A percentile compares a stretch with the other conserved stretches of the same genome.
These are phyloP conservation scores for Puccinia polysora DNA, from an alignment of 1,284 basidiomycete species.

Conservation along the genomic window DNA sequence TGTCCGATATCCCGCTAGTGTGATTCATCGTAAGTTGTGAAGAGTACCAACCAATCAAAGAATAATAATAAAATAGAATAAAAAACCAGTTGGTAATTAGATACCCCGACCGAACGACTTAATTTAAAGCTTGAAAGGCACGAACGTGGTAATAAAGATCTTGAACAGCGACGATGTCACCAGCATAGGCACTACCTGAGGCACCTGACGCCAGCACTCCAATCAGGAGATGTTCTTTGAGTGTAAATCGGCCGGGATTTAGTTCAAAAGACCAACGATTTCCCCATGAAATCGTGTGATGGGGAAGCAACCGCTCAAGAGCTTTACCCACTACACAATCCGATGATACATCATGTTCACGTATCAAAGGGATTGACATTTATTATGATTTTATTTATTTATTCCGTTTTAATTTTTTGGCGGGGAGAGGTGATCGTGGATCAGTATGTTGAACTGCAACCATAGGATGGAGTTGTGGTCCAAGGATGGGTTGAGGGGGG, in stretches of 20 bases:
- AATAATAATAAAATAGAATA: constrained; percentile 52
- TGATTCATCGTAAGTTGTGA: constrained; percentile 52
- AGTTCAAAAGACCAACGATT: constrained; percentile 53
- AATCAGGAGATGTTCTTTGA: constrained; percentile 55
- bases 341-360: constrained; percentile 53
- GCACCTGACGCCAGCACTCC: constrained; percentile 57
- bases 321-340: constrained; percentile 54
- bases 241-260: constrained; percentile 57
- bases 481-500: constrained; percentile 1
- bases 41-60: constrained; percentile 55
- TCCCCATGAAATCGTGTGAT: constrained; percentile 48
- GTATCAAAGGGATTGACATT: constrained; percentile 56
- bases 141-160: constrained; percentile 32
- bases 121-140: neutral
- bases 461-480: neutral
- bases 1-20: constrained; percentile 51
- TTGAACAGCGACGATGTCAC: constrained; percentile 51
- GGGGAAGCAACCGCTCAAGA: constrained; percentile 53
- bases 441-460: neutral
- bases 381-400: neutral
- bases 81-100: constrained; percentile 22
- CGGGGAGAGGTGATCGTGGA: constrained; percentile 55
- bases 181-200: constrained; percentile 54
- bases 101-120: too few relatives aligned
- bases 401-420: neutral